These are phyloP conservation scores for Aspergillus felis DNA, from an alignment of 2,329 filamentous ascomycete genomes.

Conservation along the genomic window DNA sequence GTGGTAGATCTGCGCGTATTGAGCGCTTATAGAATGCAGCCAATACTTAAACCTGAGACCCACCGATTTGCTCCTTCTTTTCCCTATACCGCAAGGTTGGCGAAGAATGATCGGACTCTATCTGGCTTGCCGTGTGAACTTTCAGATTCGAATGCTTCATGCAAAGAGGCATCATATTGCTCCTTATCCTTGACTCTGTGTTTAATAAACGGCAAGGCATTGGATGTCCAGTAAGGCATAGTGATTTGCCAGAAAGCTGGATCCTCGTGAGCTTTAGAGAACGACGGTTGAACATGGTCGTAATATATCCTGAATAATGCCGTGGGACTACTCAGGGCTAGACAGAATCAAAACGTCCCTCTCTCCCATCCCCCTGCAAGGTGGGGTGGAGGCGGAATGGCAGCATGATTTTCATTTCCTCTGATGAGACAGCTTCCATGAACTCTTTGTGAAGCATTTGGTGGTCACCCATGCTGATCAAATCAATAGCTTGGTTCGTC, in stretches of 20 bases:
- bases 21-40: too few species aligned
- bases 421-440: constrained; percentile 1
- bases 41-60: too few species aligned
- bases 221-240: constrained; percentile 18
- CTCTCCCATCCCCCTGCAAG: constrained; percentile 18
- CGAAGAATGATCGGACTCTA: background rate
- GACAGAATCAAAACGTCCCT: constrained; percentile 25
- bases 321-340: constrained; percentile 20
- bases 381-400: constrained; percentile 1
- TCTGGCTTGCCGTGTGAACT: background rate
- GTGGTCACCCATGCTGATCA: constrained; percentile 8
- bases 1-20: too few species aligned
- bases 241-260: constrained; percentile 14
- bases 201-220: constrained; percentile 13
- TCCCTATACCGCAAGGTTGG: background rate
- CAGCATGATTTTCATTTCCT: background rate
- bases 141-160: constrained; percentile 7
- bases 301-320: constrained; percentile 23
- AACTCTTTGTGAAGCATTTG: constrained; percentile 1
- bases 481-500: constrained; percentile 16
- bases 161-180: constrained; percentile 14
- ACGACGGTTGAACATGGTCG: constrained; percentile 21
- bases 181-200: constrained; percentile 18
- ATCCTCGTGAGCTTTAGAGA: constrained; percentile 16
- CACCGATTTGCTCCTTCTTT: too few species aligned